phyloP scores from a whole-genome alignment of 2,329 filamentous ascomycete species.

The Thielaviopsis populi region DNA sequence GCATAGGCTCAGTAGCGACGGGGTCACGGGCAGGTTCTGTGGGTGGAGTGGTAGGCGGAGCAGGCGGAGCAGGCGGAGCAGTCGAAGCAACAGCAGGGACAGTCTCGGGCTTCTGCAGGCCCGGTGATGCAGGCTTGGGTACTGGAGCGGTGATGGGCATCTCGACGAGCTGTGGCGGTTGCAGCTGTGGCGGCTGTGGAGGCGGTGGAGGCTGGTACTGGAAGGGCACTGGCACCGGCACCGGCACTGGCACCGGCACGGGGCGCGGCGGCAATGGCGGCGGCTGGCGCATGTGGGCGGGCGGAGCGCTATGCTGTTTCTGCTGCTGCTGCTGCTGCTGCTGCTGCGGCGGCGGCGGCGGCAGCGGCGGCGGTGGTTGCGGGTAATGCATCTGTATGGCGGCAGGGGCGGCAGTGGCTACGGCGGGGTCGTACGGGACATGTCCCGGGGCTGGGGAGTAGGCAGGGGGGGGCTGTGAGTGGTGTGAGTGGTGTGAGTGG shows the following conservation, averaged over 20 bases:
- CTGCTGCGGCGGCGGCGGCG: neutral
- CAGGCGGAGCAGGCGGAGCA: too few species aligned
- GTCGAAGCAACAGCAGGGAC: neutral
- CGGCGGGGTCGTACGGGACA: conserved; percentile 4
- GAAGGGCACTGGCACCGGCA: neutral
- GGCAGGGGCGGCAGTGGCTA: neutral
- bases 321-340: neutral
- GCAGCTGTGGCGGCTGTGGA: neutral
- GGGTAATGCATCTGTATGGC: conserved; percentile 6
- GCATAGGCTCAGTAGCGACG: too few species aligned
- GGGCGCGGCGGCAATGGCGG: conserved; percentile 1
- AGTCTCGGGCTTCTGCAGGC: neutral
- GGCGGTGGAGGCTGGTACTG: neutral
- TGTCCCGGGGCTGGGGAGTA: neutral
- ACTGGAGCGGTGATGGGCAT: neutral
- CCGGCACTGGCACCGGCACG: too few species aligned
- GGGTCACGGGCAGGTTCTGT: neutral
- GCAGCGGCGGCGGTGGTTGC: neutral
- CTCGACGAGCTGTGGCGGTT: neutral
- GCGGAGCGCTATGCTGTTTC: too few species aligned
- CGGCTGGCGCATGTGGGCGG: neutral
- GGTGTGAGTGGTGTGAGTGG: neutral
- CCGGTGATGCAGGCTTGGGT: neutral
- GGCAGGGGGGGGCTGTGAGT: neutral
- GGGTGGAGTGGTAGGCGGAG: neutral